Evolutionary conservation across 306 rosid species (phyloP).

Genomic region (Rubus parviflorus): DNA sequence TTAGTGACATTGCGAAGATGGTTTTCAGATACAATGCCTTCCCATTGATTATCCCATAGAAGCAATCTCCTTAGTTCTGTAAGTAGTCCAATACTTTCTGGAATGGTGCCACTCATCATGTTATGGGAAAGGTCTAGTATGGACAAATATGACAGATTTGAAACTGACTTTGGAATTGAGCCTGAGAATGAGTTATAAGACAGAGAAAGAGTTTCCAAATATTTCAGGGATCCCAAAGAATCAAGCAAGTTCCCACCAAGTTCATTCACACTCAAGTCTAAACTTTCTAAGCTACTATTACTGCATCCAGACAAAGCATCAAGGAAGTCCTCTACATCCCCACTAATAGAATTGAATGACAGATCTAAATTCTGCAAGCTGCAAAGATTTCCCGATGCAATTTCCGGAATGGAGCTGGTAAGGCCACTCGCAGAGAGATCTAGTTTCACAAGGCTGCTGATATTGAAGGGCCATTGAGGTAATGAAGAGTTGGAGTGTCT

Average conservation of each 20-base stretch:
- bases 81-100: not conserved
- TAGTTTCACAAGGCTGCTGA: not conserved
- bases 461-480: not conserved
- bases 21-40: conserved; percentile 4
- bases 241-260: not conserved
- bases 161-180: not conserved
- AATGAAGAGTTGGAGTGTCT: conserved; percentile 2
- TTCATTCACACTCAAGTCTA: too few species aligned
- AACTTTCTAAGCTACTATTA: not conserved
- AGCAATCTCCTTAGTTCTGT: not conserved
- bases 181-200: not conserved
- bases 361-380: not conserved
- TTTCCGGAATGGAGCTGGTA: conserved; percentile 2
- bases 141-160: conserved; percentile 2
- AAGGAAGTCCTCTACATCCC: not conserved
- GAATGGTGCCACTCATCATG: conserved; percentile 11
- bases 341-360: not conserved
- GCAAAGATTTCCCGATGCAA: not conserved
- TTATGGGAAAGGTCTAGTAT: not conserved
- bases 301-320: not conserved
- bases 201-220: not conserved
- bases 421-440: not conserved
- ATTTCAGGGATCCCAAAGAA: not conserved
- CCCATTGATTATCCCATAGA: not conserved
- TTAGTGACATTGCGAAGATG: conserved; percentile 7